Evolutionary conservation across 2,329 filamentous ascomycete species (phyloP), one percentile per base, ranked within the genome.

Genomic region (Fusarium sp.): DNA sequence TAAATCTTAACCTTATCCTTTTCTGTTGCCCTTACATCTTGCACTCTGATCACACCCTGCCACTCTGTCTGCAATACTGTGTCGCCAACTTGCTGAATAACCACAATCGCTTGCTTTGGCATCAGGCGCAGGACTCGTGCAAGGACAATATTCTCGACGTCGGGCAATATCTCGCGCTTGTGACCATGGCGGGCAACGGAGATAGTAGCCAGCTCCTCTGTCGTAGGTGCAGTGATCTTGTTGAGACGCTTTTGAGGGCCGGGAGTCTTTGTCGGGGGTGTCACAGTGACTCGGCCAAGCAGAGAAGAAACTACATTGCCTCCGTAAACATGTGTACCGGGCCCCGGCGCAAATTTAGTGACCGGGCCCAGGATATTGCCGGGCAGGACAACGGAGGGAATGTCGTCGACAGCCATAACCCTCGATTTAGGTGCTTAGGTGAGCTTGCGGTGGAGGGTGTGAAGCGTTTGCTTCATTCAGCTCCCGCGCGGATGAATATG

Each of bases 21-120:
- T 85, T 99, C 96, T 24, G 96, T 98, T 7, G 95, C 94, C 63
- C 96, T 89, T 39, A 99, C 94, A 80, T 99, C 96, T 84, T 98
- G 96, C 72, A 92, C 90, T 24, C 95, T 89, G 69, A 98, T 95
- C 70, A 97, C 85, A 9, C 93, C 95, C 83, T 94, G 92, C 89
- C 95, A 97, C 76, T 95, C 92, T 57, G 94, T 93, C 75, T 93
- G 89, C 70, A 93, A 86, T 45, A 93, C 91, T 17, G 88, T 89
- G 78, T 91, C 87, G 65, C 93, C 90, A 33, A 98, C 92, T 67
- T 96, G 92, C 68, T 98, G 88, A 76, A 98, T 98, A 28, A 93
- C 92, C 61, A 97, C 92, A 33, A 92, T 93, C 11, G 94, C 95
- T 84, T 98, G 95, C 71, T 93, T 91, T 52, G 94, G 92, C 81